phyloP scores from a whole-genome alignment of 1,284 basidiomycete genomes.

The Naganishia cerealis region DNA sequence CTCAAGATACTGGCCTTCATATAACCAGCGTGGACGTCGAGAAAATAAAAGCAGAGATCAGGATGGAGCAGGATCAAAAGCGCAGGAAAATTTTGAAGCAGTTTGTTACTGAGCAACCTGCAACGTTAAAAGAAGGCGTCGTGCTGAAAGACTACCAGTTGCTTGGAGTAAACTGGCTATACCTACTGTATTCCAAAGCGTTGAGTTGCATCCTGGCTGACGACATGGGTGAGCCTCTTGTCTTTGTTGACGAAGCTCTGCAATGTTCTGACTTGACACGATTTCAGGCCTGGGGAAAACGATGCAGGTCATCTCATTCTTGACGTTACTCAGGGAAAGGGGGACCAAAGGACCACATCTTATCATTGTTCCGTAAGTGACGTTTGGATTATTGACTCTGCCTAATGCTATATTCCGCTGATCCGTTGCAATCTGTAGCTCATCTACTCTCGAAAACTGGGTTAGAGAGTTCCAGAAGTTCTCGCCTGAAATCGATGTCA shows the following conservation, averaged over 20 bases:
- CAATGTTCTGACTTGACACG: constrained; percentile 4
- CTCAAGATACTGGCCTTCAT: constrained; percentile 44
- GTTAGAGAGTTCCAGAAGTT: constrained; percentile 91
- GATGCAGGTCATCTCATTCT: constrained; percentile 95
- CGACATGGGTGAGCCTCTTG: constrained; percentile 77
- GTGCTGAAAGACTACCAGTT: constrained; percentile 94
- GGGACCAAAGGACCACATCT: constrained; percentile 82
- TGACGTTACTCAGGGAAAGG: constrained; percentile 80
- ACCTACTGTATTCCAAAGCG: constrained; percentile 75
- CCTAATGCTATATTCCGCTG: constrained; percentile 11
- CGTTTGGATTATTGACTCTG: not conserved
- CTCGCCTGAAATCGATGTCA: constrained; percentile 76
- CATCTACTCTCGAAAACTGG: constrained; percentile 98
- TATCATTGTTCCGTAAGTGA: constrained; percentile 84
- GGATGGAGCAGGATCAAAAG: constrained; percentile 40
- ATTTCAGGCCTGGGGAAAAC: constrained; percentile 88
- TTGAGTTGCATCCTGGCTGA: constrained; percentile 95
- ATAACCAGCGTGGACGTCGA: constrained; percentile 52
- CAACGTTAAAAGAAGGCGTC: constrained; percentile 67
- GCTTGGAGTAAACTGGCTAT: constrained; percentile 95
- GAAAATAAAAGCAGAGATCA: constrained; percentile 42
- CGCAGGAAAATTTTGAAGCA: constrained; percentile 50
- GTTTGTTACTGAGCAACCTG: constrained; percentile 72
- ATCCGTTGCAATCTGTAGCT: constrained; percentile 58
- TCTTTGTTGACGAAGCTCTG: not conserved